Conservation (phyloP, 768 basidiomycete genomes). For the Lactarius sanguifluus region DNA sequence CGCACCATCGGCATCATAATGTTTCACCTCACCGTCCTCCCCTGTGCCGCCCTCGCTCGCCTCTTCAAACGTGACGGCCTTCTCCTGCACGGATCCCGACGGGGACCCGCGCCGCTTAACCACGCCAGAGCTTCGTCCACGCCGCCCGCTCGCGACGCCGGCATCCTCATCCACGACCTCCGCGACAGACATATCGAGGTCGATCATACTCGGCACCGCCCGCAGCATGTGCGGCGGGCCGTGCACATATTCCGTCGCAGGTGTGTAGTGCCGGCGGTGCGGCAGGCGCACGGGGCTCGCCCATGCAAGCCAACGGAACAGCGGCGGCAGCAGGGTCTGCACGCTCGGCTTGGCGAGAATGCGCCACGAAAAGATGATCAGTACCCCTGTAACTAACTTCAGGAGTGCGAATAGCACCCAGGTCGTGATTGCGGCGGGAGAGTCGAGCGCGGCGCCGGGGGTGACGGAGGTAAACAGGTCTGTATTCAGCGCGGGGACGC, state of each 20-base stretch:
- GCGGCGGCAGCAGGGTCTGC: constrained; percentile 75
- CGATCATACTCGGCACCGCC: constrained; percentile 84
- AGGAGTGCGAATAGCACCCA: constrained; percentile 42
- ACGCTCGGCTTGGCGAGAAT: constrained; percentile 77
- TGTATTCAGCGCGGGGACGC: constrained; percentile 39
- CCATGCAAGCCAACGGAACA: constrained; percentile 73
- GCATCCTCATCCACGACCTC: constrained; percentile 33
- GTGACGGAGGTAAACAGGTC: constrained; percentile 41
- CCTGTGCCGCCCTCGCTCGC: constrained; percentile 29
- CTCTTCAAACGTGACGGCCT: constrained; percentile 21
- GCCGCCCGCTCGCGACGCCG: constrained; percentile 37
- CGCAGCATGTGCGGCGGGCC: constrained; percentile 64
- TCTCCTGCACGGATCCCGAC: constrained; percentile 13
- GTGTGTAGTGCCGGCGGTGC: constrained; percentile 82
- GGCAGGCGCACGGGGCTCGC: constrained; percentile 62
- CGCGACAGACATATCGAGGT: constrained; percentile 46
- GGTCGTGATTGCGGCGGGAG: constrained; percentile 36
- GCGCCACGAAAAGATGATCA: constrained; percentile 84
- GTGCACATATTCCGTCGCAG: constrained; percentile 82
- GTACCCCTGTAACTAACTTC: constrained; percentile 58
- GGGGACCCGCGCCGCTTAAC: constrained; percentile 26
- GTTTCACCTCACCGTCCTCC: constrained; percentile 50
- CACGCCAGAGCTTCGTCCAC: constrained; percentile 41
- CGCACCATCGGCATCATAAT: constrained; percentile 86
- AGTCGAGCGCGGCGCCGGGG: constrained; percentile 56